Evolutionary conservation across 352 stramenopile genomes (phyloP).

Genomic region (Globisporangium paddicum): DNA sequence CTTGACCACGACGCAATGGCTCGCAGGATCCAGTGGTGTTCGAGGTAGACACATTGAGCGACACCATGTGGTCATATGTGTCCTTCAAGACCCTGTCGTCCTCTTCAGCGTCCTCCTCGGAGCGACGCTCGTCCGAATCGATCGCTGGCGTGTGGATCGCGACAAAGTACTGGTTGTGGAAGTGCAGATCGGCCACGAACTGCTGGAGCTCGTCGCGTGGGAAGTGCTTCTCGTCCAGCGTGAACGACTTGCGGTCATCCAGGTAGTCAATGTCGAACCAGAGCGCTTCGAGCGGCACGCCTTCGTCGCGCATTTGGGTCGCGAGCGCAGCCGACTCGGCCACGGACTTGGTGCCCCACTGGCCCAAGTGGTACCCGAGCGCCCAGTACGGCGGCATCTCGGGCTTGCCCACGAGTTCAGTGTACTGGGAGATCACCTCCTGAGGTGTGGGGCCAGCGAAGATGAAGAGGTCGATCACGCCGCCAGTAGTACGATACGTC

Average conservation of each 20-base stretch:
- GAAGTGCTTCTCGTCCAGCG: constrained; percentile 58
- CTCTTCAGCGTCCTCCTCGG: background rate
- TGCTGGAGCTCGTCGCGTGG: constrained; percentile 25
- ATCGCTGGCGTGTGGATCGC: constrained; percentile 67
- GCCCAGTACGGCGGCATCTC: constrained; percentile 82
- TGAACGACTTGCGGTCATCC: constrained; percentile 44
- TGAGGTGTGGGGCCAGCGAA: constrained; percentile 55
- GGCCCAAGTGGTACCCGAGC: constrained; percentile 79
- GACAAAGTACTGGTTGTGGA: constrained; percentile 77
- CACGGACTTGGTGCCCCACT: constrained; percentile 29
- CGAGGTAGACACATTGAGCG: background rate
- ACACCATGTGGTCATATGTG: background rate
- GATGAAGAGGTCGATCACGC: constrained; percentile 78
- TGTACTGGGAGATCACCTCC: constrained; percentile 74
- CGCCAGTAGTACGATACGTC: constrained; percentile 76
- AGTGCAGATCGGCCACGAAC: constrained; percentile 80
- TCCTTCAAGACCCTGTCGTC: background rate
- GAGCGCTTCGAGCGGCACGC: constrained; percentile 71
- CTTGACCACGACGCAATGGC: constrained; percentile 31
- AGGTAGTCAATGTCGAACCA: constrained; percentile 78
- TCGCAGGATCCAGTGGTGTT: constrained; percentile 6
- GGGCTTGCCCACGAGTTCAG: constrained; percentile 61
- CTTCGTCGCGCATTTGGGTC: constrained; percentile 25
- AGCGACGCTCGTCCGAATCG: constrained; percentile 1
- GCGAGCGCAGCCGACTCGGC: constrained; percentile 32